Evolutionary conservation across 768 basidiomycete species (phyloP).

Genomic region (Phylloporus sp.): DNA sequence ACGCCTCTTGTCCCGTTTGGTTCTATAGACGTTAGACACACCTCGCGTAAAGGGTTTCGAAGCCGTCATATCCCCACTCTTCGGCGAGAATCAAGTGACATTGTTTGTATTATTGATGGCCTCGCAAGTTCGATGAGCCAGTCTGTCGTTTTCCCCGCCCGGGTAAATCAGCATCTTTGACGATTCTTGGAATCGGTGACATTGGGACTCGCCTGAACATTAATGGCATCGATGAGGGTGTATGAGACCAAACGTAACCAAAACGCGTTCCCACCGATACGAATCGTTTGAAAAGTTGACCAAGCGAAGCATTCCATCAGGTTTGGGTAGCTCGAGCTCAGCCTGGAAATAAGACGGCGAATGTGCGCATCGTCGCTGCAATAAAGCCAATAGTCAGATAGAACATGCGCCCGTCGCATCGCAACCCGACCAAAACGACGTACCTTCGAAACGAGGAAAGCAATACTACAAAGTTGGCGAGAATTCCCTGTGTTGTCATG

Average conservation of each 20-base stretch:
- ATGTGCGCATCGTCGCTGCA: constrained; percentile 51
- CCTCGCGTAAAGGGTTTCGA: constrained; percentile 55
- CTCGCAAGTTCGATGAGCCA: constrained; percentile 56
- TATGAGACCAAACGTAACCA: constrained; percentile 71
- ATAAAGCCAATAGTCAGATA: constrained; percentile 67
- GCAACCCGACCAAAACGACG: not conserved
- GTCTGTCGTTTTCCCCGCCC: constrained; percentile 38
- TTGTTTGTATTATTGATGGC: constrained; percentile 53
- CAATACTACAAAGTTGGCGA: constrained; percentile 62
- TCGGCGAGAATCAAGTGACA: constrained; percentile 48
- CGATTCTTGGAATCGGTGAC: not conserved
- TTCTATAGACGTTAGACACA: constrained; percentile 60
- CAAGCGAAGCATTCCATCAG: constrained; percentile 75
- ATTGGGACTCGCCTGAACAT: constrained; percentile 47
- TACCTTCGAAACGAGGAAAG: constrained; percentile 78
- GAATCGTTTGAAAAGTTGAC: constrained; percentile 82
- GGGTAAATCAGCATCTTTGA: not conserved
- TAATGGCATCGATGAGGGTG: constrained; percentile 56
- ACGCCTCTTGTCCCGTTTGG: constrained; percentile 64
- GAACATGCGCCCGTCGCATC: not conserved
- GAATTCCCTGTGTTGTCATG: constrained; percentile 60
- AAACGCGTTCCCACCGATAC: constrained; percentile 66
- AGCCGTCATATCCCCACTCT: constrained; percentile 69
- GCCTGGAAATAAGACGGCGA: constrained; percentile 73
- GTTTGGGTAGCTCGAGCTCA: constrained; percentile 55